Conservation (phyloP, 2,329 filamentous ascomycete genomes). For the Dactylella cylindrospora region DNA sequence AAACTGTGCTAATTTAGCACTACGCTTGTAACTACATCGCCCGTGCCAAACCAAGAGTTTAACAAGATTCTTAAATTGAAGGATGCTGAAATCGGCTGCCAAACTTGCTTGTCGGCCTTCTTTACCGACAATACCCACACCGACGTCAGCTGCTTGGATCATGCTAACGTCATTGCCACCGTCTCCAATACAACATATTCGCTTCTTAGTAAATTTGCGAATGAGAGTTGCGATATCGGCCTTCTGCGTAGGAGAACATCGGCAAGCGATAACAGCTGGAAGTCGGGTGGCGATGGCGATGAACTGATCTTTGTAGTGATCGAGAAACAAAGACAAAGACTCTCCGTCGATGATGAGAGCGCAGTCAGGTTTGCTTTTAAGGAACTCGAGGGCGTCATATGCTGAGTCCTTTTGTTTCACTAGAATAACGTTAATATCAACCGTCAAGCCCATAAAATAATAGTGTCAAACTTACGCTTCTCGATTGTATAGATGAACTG, state of each 20-base stretch:
- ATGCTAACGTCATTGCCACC: constrained; percentile 98
- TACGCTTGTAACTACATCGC: constrained; percentile 93
- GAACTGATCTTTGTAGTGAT: constrained; percentile 79
- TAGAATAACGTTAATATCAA: constrained; percentile 46
- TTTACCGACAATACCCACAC: constrained; percentile 96
- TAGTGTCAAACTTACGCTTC: constrained; percentile 56
- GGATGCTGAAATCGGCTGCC: constrained; percentile 94
- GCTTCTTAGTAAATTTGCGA: constrained; percentile 86
- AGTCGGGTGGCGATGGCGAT: constrained; percentile 83
- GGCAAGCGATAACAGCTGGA: constrained; percentile 90
- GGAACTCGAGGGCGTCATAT: constrained; percentile 82
- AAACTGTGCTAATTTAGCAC: constrained; percentile 93
- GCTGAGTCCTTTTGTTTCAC: constrained; percentile 79
- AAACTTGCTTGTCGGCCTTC: constrained; percentile 92
- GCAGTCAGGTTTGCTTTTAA: constrained; percentile 77
- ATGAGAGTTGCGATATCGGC: constrained; percentile 91
- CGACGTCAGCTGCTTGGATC: constrained; percentile 98
- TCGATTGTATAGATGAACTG: constrained; percentile 95
- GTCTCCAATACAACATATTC: constrained; percentile 95
- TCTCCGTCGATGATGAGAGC: constrained; percentile 95
- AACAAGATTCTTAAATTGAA: constrained; percentile 90
- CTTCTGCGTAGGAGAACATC: constrained; percentile 95
- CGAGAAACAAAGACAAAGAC: constrained; percentile 78
- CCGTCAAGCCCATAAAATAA: neutral
- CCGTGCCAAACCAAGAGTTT: constrained; percentile 99